A percentile compares a stretch with the other conserved stretches of the same genome.
Evolutionary conservation across 2,329 filamentous ascomycete species (phyloP).

Genomic region (Colletotrichum musicola): DNA sequence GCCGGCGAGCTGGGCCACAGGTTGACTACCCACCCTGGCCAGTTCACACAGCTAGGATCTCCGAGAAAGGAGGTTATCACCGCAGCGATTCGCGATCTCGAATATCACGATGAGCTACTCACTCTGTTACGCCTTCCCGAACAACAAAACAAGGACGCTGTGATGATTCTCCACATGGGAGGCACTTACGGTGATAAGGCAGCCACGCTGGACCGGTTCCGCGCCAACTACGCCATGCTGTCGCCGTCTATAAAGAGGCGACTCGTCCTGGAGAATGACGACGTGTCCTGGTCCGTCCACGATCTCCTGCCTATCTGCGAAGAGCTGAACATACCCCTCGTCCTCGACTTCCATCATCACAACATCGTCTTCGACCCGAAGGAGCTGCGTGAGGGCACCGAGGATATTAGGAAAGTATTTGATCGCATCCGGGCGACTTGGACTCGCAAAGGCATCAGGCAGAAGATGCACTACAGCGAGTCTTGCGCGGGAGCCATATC

Average conservation of each 20-base stretch:
- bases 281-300: constrained; percentile 92
- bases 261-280: constrained; percentile 93
- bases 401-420: constrained; percentile 81
- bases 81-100: constrained; percentile 83
- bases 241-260: constrained; percentile 80
- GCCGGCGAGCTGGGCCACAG: constrained; percentile 85
- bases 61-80: constrained; percentile 82
- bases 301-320: constrained; percentile 91
- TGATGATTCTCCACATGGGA: constrained; percentile 96
- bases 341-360: constrained; percentile 95
- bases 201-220: constrained; percentile 83
- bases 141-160: constrained; percentile 85
- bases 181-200: constrained; percentile 89
- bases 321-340: constrained; percentile 92
- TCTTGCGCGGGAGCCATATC: constrained; percentile 82
- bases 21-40: constrained; percentile 90
- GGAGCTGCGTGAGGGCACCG: constrained; percentile 83
- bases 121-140: constrained; percentile 80
- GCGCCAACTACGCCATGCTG: constrained; percentile 77
- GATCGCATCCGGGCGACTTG: constrained; percentile 86
- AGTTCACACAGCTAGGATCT: constrained; percentile 92
- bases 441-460: constrained; percentile 84
- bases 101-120: constrained; percentile 90
- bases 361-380: constrained; percentile 88
- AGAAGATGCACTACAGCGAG: constrained; percentile 98